Percentiles rank a stretch among this genome's conserved stretches.
These are phyloP conservation scores for Phaffia tasmanica DNA, from an alignment of 768 basidiomycete species.

Conservation along the genomic window DNA sequence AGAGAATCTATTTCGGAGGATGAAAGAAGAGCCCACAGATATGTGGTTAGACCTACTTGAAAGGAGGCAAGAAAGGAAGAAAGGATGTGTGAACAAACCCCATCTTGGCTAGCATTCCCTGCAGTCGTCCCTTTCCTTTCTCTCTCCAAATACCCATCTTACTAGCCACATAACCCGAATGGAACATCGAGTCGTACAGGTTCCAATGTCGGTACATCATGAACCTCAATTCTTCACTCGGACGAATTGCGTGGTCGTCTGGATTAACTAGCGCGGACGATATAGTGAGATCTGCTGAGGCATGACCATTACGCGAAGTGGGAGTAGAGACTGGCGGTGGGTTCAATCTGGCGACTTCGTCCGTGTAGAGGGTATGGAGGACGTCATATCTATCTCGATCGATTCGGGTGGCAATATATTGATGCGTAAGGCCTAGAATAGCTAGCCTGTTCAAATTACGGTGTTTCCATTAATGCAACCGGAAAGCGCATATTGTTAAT, in stretches of 20 bases:
- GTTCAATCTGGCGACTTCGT: conserved; percentile 89
- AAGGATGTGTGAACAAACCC: conserved; percentile 51
- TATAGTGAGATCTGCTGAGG: conserved; percentile 32
- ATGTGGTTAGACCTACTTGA: no score
- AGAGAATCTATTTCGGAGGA: conserved; percentile 58
- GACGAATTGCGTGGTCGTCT: conserved; percentile 70
- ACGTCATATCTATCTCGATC: conserved; percentile 74
- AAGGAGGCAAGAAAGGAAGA: neutral
- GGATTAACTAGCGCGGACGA: conserved; percentile 41
- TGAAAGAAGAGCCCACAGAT: neutral
- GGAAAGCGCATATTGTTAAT: neutral
- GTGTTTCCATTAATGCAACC: neutral
- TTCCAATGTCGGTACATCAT: conserved; percentile 96
- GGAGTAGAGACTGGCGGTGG: conserved; percentile 41
- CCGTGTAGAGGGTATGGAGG: conserved; percentile 66
- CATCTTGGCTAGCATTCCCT: conserved; percentile 93
- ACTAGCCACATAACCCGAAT: conserved; percentile 89
- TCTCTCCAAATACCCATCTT: conserved; percentile 97
- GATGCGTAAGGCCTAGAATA: conserved; percentile 82
- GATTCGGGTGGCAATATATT: conserved; percentile 79
- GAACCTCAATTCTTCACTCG: conserved; percentile 82
- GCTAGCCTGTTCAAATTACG: conserved; percentile 55
- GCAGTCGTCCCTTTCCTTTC: conserved; percentile 72
- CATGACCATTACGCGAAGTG: conserved; percentile 35
- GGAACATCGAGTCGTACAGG: conserved; percentile 93